phyloP scores from a whole-genome alignment of 2,329 filamentous ascomycete genomes.

The Sporothrix pseudoabietina region DNA sequence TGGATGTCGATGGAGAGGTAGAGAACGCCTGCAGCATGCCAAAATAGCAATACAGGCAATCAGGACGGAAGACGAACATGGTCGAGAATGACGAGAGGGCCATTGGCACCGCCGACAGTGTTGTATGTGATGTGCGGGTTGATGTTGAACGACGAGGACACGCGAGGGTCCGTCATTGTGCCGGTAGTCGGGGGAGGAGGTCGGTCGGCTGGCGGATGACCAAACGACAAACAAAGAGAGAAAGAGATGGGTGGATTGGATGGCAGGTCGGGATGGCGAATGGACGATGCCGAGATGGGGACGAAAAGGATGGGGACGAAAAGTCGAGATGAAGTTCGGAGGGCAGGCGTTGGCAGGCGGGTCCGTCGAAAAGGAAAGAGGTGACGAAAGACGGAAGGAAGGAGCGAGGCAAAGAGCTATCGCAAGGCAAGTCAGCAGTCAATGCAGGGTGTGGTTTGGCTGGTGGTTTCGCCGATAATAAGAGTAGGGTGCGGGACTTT shows the following conservation, averaged over 20 bases:
- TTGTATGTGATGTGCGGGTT: conserved; percentile 81
- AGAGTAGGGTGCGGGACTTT: conserved; percentile 31
- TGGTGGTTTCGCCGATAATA: conserved; percentile 15
- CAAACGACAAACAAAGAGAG: not conserved
- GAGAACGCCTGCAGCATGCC: not conserved
- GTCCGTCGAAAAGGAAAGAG: conserved; percentile 10
- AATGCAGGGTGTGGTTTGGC: conserved; percentile 10
- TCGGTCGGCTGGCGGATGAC: not conserved
- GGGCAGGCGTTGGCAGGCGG: not conserved
- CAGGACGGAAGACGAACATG: conserved; percentile 63
- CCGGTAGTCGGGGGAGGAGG: not conserved
- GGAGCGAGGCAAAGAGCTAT: conserved; percentile 14
- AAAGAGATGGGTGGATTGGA: not conserved
- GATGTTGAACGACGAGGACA: conserved; percentile 62
- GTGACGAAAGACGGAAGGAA: conserved; percentile 11
- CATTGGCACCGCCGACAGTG: conserved; percentile 97
- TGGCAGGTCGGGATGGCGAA: not conserved
- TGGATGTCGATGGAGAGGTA: not conserved
- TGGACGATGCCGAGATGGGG: not conserved
- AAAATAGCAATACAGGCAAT: not conserved
- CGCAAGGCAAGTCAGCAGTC: not conserved
- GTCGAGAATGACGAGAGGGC: conserved; percentile 94
- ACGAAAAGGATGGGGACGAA: not conserved
- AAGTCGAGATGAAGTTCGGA: not conserved
- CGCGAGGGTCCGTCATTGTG: conserved; percentile 58